These are phyloP conservation scores for Terfezia claveryi DNA, from an alignment of 495 filamentous ascomycete species.

Conservation along the genomic window DNA sequence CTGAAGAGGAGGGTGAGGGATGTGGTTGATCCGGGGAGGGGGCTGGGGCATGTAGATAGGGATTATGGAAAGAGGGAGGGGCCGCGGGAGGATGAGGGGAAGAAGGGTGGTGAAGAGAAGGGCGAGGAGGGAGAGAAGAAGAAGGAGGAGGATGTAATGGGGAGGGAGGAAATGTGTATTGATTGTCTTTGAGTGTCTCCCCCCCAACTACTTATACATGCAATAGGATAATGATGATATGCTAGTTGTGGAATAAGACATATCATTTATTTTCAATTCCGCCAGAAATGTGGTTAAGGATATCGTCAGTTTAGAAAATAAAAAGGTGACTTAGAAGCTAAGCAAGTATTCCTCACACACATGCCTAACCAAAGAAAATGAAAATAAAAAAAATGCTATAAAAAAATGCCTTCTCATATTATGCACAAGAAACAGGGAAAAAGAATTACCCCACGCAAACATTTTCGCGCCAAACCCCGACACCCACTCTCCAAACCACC, in stretches of 20 bases:
- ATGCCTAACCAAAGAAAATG: neutral
- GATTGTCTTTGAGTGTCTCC: neutral
- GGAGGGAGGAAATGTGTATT: neutral
- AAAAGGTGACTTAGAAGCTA: too few relatives aligned
- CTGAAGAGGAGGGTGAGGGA: slow-evolving; percentile 80
- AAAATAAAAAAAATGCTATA: neutral
- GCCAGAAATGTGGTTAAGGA: too few relatives aligned
- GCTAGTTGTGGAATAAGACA: too few relatives aligned
- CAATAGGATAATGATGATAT: too few relatives aligned
- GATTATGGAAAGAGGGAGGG: neutral
- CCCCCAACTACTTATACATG: too few relatives aligned
- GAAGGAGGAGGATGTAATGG: neutral
- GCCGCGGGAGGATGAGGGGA: slow-evolving; percentile 10
- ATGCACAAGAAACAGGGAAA: neutral
- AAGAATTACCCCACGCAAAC: neutral
- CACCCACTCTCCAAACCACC: too few relatives aligned
- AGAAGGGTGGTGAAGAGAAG: neutral
- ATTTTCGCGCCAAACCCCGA: neutral
- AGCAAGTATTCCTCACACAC: too few relatives aligned
- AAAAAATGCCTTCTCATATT: neutral
- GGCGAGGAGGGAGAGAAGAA: neutral
- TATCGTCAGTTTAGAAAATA: too few relatives aligned
- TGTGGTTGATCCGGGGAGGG: slow-evolving; percentile 50
- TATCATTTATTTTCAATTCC: too few relatives aligned
- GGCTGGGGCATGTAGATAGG: slow-evolving; percentile 62